These are phyloP conservation scores for Calonectria honghensis DNA, from an alignment of 2,329 filamentous ascomycete genomes.

Conservation along the genomic window DNA sequence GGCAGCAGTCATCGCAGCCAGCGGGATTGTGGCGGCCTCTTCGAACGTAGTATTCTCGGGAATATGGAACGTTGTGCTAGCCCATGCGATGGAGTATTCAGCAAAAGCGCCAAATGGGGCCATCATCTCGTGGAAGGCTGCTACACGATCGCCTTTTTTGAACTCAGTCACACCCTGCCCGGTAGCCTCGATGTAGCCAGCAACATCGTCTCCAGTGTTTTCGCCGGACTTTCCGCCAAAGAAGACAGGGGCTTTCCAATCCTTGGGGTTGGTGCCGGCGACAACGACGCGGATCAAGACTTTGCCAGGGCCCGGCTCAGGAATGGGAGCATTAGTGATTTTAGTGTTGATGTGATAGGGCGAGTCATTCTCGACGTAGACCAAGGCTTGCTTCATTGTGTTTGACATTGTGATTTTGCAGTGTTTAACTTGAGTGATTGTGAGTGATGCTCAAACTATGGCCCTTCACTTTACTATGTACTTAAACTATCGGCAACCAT, in stretches of 20 bases:
- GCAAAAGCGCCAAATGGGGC: not conserved
- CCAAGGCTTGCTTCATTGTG: not conserved
- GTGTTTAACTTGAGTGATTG: not conserved
- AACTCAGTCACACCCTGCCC: conserved; percentile 9
- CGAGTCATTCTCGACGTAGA: not conserved
- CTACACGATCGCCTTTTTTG: conserved; percentile 18
- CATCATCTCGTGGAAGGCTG: conserved; percentile 20
- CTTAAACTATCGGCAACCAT: not conserved
- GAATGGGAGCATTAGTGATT: not conserved
- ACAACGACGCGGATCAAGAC: conserved; percentile 6
- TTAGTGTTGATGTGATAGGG: not conserved
- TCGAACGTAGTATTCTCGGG: conserved; percentile 11
- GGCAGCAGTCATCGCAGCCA: conserved; percentile 18
- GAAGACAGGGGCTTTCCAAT: conserved; percentile 21
- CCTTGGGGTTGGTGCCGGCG: conserved; percentile 16
- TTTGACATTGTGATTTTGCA: not conserved
- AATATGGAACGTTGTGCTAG: conserved; percentile 10
- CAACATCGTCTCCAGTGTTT: conserved; percentile 17
- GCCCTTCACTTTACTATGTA: too few relatives aligned
- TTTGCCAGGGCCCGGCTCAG: not conserved
- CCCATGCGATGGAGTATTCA: conserved; percentile 6
- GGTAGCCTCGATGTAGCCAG: conserved; percentile 4
- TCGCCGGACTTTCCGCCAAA: not conserved
- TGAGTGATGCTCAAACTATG: not conserved
- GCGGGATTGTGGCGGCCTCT: not conserved